These are phyloP conservation scores for Termitomyces sp. DNA, from an alignment of 1,284 basidiomycete genomes.

Conservation along the genomic window DNA sequence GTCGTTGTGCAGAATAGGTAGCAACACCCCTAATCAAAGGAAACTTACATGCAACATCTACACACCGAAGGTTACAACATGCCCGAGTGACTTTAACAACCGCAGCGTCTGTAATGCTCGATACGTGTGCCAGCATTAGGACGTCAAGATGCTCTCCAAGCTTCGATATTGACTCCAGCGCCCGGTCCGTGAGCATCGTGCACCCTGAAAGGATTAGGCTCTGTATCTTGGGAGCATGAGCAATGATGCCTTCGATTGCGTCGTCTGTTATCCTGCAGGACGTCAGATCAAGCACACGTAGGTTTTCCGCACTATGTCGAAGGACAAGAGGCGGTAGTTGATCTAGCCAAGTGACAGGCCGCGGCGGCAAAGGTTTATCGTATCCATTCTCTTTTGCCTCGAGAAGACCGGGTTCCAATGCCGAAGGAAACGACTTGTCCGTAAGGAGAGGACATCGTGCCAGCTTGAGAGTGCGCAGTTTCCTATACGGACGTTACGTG, in stretches of 20 bases:
- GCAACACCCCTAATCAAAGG: background rate
- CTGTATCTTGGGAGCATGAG: constrained; percentile 76
- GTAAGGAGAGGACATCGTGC: constrained; percentile 68
- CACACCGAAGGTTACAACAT: constrained; percentile 74
- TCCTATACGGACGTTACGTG: constrained; percentile 30
- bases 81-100: constrained; percentile 68
- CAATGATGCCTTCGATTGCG: constrained; percentile 74
- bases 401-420: constrained; percentile 23
- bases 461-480: constrained; percentile 73
- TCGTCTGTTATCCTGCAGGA: constrained; percentile 76
- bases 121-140: constrained; percentile 77
- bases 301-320: constrained; percentile 59
- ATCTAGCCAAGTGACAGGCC: constrained; percentile 54
- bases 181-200: constrained; percentile 69
- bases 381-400: constrained; percentile 19
- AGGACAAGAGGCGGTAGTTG: constrained; percentile 54
- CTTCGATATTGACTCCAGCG: constrained; percentile 63
- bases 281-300: constrained; percentile 76
- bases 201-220: constrained; percentile 82
- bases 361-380: constrained; percentile 48
- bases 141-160: constrained; percentile 79
- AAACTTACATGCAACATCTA: constrained; percentile 82
- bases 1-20: constrained; percentile 11
- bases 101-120: constrained; percentile 75
- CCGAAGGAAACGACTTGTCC: constrained; percentile 76